These are phyloP conservation scores for Penicillium verhagenii DNA, from an alignment of 495 filamentous ascomycete genomes.

Conservation along the genomic window DNA sequence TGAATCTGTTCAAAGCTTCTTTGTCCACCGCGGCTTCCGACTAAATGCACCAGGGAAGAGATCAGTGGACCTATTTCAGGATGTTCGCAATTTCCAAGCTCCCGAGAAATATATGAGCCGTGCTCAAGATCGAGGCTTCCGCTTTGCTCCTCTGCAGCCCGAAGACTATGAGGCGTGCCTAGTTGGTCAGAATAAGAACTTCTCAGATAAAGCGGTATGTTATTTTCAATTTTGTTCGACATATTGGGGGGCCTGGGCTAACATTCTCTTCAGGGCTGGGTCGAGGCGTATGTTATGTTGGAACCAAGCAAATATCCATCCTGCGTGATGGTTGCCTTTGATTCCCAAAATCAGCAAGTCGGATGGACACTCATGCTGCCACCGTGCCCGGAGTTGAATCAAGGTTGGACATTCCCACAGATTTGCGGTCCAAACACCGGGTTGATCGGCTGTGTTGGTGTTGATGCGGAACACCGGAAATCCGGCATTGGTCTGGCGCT, in stretches of 20 bases:
- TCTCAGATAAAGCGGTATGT: slow-evolving; percentile 39
- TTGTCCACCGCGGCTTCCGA: slow-evolving; percentile 45
- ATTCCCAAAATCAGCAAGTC: slow-evolving; percentile 39
- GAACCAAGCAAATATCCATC: slow-evolving; percentile 39
- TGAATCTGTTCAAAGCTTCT: slow-evolving; percentile 37
- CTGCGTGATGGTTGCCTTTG: slow-evolving; percentile 47
- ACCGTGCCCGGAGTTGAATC: slow-evolving; percentile 29
- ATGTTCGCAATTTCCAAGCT: slow-evolving; percentile 37
- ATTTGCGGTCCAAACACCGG: slow-evolving; percentile 46
- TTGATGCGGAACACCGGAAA: slow-evolving; percentile 39
- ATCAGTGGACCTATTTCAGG: slow-evolving; percentile 44
- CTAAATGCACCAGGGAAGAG: slow-evolving; percentile 27
- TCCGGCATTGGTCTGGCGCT: slow-evolving; percentile 48
- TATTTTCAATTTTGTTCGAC: no score
- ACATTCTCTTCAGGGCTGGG: slow-evolving; percentile 39
- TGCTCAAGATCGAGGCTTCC: slow-evolving; percentile 35
- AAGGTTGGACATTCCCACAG: slow-evolving; percentile 47
- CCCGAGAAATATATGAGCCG: slow-evolving; percentile 36
- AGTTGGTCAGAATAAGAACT: slow-evolving; percentile 44
- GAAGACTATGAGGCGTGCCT: slow-evolving; percentile 45
- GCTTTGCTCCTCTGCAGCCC: slow-evolving; percentile 38
- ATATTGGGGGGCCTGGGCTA: not conserved
- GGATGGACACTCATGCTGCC: slow-evolving; percentile 53
- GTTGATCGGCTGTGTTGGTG: slow-evolving; percentile 50
- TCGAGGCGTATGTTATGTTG: slow-evolving; percentile 43